phyloP scores from a whole-genome alignment of 1,284 basidiomycete species.

The Ustilago curta region DNA sequence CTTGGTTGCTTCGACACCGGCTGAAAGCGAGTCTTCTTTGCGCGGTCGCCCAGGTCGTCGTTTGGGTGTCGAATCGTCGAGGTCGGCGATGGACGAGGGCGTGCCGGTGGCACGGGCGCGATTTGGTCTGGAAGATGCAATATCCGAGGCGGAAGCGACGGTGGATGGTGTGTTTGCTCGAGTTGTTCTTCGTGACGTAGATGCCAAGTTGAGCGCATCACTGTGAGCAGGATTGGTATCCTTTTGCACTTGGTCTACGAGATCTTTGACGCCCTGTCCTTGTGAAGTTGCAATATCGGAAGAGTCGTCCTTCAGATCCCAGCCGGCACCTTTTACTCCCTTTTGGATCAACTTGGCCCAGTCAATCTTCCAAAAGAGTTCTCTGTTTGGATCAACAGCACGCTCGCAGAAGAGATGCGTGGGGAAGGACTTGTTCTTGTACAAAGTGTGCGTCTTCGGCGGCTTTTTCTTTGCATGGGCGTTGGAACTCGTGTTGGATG shows the following conservation, averaged over 20 bases:
- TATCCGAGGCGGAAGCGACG: constrained; percentile 18
- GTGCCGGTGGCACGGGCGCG: constrained; percentile 20
- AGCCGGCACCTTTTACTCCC: constrained; percentile 38
- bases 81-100: constrained; percentile 22
- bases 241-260: constrained; percentile 42
- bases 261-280: constrained; percentile 50
- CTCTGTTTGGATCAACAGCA: constrained; percentile 52
- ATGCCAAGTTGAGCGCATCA: not conserved
- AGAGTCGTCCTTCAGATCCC: constrained; percentile 53
- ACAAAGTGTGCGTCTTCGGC: constrained; percentile 19
- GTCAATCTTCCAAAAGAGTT: constrained; percentile 54
- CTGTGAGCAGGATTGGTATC: constrained; percentile 1
- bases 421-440: constrained; percentile 49
- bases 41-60: constrained; percentile 42
- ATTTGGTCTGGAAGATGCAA: constrained; percentile 4
- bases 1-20: constrained; percentile 31
- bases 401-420: constrained; percentile 51
- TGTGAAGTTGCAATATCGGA: constrained; percentile 37
- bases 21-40: constrained; percentile 42
- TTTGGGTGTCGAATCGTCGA: constrained; percentile 23
- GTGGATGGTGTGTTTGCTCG: constrained; percentile 29
- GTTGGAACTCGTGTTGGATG: not conserved
- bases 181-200: constrained; percentile 1
- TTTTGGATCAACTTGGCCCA: constrained; percentile 44
- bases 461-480: constrained; percentile 17